Base-by-base conservation (phyloP, 1,284 basidiomycete species). In the Sporisorium exsertum region DNA sequence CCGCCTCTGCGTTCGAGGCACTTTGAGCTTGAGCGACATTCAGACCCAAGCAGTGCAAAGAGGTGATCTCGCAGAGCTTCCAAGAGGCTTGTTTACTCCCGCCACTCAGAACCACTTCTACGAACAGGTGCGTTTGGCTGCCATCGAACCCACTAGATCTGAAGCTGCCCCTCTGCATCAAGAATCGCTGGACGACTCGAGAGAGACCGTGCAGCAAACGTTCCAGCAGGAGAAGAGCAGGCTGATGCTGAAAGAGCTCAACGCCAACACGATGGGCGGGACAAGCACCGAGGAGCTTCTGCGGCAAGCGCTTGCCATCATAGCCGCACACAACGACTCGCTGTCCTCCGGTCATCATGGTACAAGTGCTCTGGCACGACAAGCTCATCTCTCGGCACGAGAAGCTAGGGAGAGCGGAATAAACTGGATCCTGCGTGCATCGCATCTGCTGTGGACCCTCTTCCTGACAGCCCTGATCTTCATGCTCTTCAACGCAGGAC, bases 361-460 rank as follows among this genome's bases (percentile, higher is more conserved):
- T 18, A 12, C 24, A 32, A 24, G 16, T 52, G 18, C 15, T n/a
- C 20, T 24, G 37, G 27, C 0, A 20, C 40, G n/a, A 16, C 40
- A 43, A 8, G 40, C 20, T 12, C 16, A 5, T 5, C 8, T 1
- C n/a, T 40, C 12, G 37, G 37, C 54, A 8, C 40, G 24, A 54
- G 35, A 32, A n/a, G 24, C 49, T 22, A 43, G 12, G 5, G 20
- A 24, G 5, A 29, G 33, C 6, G 40, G 40, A 9, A 55, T 42
- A 13, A 9, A 56, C 22, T 63, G 56, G 53, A 27, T 66, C 2
- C n/a, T 63, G 9, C 60, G 43, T 20, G 46, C 45, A 13, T 67
- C 64, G n/a, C 70, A 72, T 20, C 20, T 67, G 35, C 60, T 72
- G 13, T 72, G 70, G 70, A 72, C 70, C 5, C 49, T 72, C 7